These are phyloP conservation scores for Auricularia cornea DNA, from an alignment of 768 basidiomycete genomes.

Conservation along the genomic window DNA sequence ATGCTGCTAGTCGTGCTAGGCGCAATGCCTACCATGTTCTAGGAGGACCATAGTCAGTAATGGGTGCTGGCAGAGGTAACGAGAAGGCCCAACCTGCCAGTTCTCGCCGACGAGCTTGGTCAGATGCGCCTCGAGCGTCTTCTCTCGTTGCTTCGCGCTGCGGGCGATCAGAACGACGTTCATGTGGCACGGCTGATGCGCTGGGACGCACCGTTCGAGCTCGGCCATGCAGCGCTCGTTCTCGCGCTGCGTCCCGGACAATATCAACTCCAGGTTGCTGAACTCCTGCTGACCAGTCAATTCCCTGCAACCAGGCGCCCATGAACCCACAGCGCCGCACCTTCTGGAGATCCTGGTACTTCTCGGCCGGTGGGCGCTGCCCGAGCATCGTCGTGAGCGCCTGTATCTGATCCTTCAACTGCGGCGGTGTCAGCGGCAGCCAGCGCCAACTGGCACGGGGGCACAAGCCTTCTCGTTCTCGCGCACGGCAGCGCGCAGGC, in stretches of 20 bases:
- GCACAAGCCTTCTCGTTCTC: slow-evolving; percentile 57
- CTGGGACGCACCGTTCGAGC: slow-evolving; percentile 51
- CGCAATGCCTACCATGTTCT: slow-evolving; percentile 1
- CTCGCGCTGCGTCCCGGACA: slow-evolving; percentile 76
- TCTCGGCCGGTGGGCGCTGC: slow-evolving; percentile 59
- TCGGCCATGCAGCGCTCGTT: slow-evolving; percentile 81
- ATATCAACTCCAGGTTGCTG: slow-evolving; percentile 63
- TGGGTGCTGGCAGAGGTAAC: background rate
- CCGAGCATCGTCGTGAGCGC: slow-evolving; percentile 57
- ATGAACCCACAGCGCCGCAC: background rate
- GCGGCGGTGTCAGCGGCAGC: background rate
- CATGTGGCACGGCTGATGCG: background rate
- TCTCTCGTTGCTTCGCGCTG: slow-evolving; percentile 62
- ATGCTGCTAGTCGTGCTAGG: background rate
- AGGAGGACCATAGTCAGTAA: background rate
- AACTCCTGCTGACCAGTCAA: slow-evolving; percentile 34
- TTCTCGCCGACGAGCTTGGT: slow-evolving; percentile 65
- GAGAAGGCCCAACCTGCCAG: slow-evolving; percentile 55
- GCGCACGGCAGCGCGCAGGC: slow-evolving; percentile 58
- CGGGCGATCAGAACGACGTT: background rate
- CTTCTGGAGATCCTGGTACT: slow-evolving; percentile 54
- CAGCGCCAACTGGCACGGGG: background rate
- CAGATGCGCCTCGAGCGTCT: slow-evolving; percentile 66
- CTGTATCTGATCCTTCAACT: slow-evolving; percentile 59
- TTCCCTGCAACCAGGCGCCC: too few species aligned